Evolutionary conservation across 352 stramenopile genomes (phyloP).

Genomic region (Phytophthora pseudosyringae): DNA sequence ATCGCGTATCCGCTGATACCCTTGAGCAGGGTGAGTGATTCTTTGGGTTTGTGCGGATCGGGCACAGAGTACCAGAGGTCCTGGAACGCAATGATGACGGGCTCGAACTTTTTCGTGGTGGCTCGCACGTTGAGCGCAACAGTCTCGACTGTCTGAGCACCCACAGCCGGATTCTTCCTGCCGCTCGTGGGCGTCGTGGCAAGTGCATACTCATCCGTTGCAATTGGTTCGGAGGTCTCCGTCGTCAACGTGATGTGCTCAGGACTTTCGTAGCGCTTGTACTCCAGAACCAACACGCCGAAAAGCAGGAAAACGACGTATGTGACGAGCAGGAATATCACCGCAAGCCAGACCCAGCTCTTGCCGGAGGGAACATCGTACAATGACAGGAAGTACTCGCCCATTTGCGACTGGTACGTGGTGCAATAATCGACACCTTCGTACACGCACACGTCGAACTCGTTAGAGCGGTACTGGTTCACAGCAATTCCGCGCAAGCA

Average conservation of each 20-base stretch:
- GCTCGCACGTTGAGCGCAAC: conserved; percentile 11
- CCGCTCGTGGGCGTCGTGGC: conserved; percentile 18
- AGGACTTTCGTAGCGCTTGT: conserved; percentile 24
- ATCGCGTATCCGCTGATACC: conserved; percentile 47
- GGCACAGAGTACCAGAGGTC: conserved; percentile 50
- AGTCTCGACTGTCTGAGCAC: background rate
- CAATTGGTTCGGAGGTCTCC: background rate
- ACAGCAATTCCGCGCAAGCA: conserved; percentile 54
- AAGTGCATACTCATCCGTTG: conserved; percentile 17
- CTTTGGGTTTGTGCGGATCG: conserved; percentile 36
- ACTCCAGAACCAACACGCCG: conserved; percentile 33
- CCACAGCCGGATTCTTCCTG: conserved; percentile 7
- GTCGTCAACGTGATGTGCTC: conserved; percentile 19
- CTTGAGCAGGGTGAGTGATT: conserved; percentile 71
- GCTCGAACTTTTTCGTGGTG: conserved; percentile 20
- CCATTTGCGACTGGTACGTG: conserved; percentile 33
- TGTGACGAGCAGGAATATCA: conserved; percentile 44
- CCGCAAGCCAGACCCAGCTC: conserved; percentile 56
- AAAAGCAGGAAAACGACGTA: conserved; percentile 50
- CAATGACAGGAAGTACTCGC: conserved; percentile 50
- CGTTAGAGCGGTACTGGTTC: conserved; percentile 64
- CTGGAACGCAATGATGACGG: conserved; percentile 39
- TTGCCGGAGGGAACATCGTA: conserved; percentile 55
- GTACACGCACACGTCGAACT: conserved; percentile 49
- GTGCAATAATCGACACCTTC: conserved; percentile 52